These are phyloP conservation scores for Vanrija sp. DNA, from an alignment of 1,284 basidiomycete species.

Conservation along the genomic window DNA sequence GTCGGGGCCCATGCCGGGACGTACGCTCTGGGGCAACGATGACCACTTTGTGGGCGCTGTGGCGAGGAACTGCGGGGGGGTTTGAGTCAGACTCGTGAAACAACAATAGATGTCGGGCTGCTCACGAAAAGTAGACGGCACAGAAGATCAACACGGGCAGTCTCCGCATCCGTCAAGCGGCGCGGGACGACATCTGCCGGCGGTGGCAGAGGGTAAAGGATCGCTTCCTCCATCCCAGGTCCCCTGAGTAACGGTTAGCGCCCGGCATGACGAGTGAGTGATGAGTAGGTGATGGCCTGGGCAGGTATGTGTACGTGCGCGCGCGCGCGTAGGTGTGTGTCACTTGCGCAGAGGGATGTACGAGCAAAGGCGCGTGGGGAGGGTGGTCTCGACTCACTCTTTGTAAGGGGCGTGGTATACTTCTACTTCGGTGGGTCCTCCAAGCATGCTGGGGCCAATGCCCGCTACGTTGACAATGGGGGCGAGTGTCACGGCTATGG, in stretches of 20 bases:
- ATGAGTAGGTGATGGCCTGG: neutral
- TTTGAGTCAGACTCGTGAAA: conserved; percentile 6
- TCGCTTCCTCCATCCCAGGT: conserved; percentile 20
- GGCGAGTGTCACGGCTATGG: neutral
- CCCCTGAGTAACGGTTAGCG: conserved; percentile 6
- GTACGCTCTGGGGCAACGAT: conserved; percentile 12
- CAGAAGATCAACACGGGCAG: conserved; percentile 34
- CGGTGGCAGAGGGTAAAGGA: conserved; percentile 20
- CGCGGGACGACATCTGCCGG: conserved; percentile 22
- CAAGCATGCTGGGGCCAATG: conserved; percentile 8
- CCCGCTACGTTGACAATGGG: neutral
- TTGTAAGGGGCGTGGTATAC: conserved; percentile 25
- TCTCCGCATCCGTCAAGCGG: conserved; percentile 29
- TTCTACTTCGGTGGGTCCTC: conserved; percentile 20
- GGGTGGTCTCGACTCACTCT: conserved; percentile 12
- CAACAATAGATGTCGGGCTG: neutral
- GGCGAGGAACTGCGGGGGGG: conserved; percentile 64
- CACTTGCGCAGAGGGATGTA: too few species aligned
- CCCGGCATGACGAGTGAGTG: neutral
- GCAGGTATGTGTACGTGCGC: too few species aligned
- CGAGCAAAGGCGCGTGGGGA: too few species aligned
- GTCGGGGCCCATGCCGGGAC: conserved; percentile 14
- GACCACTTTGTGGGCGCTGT: conserved; percentile 57
- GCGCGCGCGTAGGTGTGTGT: neutral
- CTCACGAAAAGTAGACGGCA: conserved; percentile 47